Conservation (phyloP, 2,329 filamentous ascomycete genomes). For the Colletotrichum gigasporum region DNA sequence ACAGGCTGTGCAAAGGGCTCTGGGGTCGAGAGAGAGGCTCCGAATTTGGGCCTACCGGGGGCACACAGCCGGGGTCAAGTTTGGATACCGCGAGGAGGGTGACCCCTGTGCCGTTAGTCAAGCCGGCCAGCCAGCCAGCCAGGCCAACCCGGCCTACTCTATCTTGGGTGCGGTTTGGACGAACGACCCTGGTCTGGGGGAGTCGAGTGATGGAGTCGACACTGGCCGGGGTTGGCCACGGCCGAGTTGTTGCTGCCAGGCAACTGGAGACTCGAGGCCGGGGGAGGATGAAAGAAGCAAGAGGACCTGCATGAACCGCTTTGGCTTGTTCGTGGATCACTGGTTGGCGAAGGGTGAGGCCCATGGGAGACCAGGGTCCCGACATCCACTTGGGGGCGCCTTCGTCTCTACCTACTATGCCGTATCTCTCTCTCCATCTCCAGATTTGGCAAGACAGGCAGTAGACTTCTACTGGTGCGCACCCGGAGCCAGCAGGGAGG, state of each 20-base stretch:
- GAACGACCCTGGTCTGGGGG: slow-evolving; percentile 19
- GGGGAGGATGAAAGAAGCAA: slow-evolving; percentile 26
- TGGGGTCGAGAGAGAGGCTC: slow-evolving; percentile 5
- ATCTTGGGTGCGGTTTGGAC: slow-evolving; percentile 16
- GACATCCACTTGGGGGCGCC: slow-evolving; percentile 3
- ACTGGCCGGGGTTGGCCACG: slow-evolving; percentile 19
- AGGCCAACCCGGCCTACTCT: slow-evolving; percentile 20
- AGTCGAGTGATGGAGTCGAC: slow-evolving; percentile 9
- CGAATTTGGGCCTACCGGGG: slow-evolving; percentile 18
- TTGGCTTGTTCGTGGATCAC: slow-evolving; percentile 23
- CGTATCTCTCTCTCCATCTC: slow-evolving; percentile 11
- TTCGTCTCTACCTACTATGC: too few species aligned
- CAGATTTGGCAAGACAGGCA: slow-evolving; percentile 16
- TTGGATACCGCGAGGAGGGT: background rate
- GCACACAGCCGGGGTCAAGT: slow-evolving; percentile 15
- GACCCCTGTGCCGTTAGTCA: slow-evolving; percentile 10
- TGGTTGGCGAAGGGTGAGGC: slow-evolving; percentile 24
- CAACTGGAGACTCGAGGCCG: slow-evolving; percentile 16
- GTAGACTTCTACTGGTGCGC: slow-evolving; percentile 21
- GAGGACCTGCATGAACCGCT: slow-evolving; percentile 34
- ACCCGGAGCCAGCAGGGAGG: slow-evolving; percentile 27
- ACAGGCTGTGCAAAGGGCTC: background rate
- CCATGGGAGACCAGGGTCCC: slow-evolving; percentile 17
- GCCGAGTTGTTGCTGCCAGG: slow-evolving; percentile 23
- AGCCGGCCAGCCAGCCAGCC: background rate